A percentile compares a stretch with the other conserved stretches of the same genome.
phyloP scores from a whole-genome alignment of 208 protist species.

The Trypanosoma congolense region DNA sequence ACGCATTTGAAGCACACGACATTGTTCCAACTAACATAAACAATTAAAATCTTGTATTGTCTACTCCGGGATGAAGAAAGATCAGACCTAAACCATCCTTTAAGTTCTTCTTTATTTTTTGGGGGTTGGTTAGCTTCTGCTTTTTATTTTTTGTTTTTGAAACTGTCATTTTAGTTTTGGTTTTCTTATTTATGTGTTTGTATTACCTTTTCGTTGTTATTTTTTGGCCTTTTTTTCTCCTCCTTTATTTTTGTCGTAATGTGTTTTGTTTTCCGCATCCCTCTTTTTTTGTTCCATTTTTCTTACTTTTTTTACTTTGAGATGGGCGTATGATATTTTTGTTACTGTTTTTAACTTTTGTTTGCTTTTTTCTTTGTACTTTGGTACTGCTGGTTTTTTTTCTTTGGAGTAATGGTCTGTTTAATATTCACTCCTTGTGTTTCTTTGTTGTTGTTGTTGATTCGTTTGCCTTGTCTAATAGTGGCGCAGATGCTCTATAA shows the following conservation, averaged over 20 bases:
- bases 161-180: conserved; percentile 8
- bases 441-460: too few relatives aligned
- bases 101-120: background rate
- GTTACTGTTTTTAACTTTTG: background rate
- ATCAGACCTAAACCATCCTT: too few relatives aligned
- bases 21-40: too few relatives aligned
- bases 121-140: background rate
- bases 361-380: too few relatives aligned
- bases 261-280: conserved; percentile 18
- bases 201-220: conserved; percentile 8
- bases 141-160: conserved; percentile 2
- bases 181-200: conserved; percentile 13
- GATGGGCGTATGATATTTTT: background rate
- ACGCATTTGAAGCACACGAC: too few relatives aligned
- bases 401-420: too few relatives aligned
- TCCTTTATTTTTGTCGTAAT: background rate
- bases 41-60: background rate
- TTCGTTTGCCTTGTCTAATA: too few relatives aligned
- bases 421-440: too few relatives aligned
- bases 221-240: conserved; percentile 22
- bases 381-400: too few relatives aligned
- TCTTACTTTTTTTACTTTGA: conserved; percentile 11
- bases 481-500: too few relatives aligned
- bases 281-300: conserved; percentile 15
- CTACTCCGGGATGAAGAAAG: too few relatives aligned